phyloP scores from a whole-genome alignment of 352 stramenopile genomes.

The Pythium brassicae region DNA sequence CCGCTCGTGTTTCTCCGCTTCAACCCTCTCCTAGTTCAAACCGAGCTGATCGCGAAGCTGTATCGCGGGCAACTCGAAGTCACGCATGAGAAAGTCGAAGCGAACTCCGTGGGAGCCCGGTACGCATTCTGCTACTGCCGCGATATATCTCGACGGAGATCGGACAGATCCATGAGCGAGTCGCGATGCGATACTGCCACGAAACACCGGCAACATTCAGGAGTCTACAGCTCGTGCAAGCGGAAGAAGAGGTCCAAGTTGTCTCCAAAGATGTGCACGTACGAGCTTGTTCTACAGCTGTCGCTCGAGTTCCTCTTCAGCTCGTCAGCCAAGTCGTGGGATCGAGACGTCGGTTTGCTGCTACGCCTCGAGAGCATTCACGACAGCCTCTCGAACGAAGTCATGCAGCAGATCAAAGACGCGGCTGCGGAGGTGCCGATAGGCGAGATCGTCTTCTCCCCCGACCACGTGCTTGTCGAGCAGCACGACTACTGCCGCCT shows the following conservation, averaged over 20 bases:
- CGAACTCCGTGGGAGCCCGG: conserved; percentile 9
- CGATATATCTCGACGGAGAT: background rate
- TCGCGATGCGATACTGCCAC: background rate
- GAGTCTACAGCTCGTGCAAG: conserved; percentile 14
- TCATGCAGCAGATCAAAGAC: conserved; percentile 17
- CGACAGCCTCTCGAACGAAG: conserved; percentile 32
- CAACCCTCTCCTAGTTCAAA: conserved; percentile 12
- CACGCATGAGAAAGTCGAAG: conserved; percentile 2
- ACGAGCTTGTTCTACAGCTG: conserved; percentile 38
- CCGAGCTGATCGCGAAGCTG: conserved; percentile 8
- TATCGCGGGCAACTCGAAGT: conserved; percentile 7
- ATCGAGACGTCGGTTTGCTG: conserved; percentile 43
- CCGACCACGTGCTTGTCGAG: conserved; percentile 1
- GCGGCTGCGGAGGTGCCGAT: background rate
- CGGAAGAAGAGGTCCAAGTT: conserved; percentile 11
- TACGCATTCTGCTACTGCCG: conserved; percentile 14
- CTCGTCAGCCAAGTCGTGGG: conserved; percentile 27
- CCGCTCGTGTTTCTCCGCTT: conserved; percentile 15
- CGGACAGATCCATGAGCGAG: background rate
- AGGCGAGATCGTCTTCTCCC: conserved; percentile 6
- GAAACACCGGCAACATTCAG: background rate
- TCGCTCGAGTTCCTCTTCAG: conserved; percentile 35
- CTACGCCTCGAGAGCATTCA: conserved; percentile 46
- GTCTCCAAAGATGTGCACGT: conserved; percentile 25
- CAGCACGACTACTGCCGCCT: conserved; percentile 21